Percentiles rank a stretch among this genome's conserved stretches.
These are phyloP conservation scores for Voacanga thouarsii DNA, from an alignment of 257 asterid species.

Conservation along the genomic window DNA sequence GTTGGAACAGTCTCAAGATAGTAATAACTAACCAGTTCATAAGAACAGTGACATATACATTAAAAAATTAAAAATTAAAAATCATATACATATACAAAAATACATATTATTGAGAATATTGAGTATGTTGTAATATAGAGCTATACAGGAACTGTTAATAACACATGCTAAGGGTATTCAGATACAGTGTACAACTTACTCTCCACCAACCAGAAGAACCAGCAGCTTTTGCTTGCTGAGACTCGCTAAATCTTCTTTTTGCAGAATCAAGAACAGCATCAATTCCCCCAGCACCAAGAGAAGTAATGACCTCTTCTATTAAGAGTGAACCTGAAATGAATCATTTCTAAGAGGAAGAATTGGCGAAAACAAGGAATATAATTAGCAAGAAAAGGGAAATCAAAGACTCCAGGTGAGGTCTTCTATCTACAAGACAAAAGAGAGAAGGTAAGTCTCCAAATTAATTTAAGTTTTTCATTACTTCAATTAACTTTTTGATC, in stretches of 20 bases:
- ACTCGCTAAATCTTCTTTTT: constrained; percentile 71
- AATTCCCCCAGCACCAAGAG: constrained; percentile 67
- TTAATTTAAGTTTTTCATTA: not conserved
- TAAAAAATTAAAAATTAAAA: not conserved
- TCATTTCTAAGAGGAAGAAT: not conserved
- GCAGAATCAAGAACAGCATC: constrained; percentile 79
- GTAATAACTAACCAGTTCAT: not conserved
- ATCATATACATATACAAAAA: not conserved
- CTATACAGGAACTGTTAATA: not conserved
- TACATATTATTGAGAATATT: not conserved
- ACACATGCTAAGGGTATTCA: not conserved
- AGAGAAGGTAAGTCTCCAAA: not conserved
- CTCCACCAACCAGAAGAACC: constrained; percentile 90
- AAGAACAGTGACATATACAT: not conserved
- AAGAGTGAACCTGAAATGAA: constrained; percentile 67
- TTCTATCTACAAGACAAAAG: not conserved
- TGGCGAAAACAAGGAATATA: not conserved
- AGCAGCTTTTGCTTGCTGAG: constrained; percentile 70
- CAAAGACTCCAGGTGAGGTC: not conserved
- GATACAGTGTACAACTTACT: constrained; percentile 49
- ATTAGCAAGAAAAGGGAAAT: not conserved
- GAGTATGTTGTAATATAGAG: not conserved
- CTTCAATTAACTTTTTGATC: not conserved
- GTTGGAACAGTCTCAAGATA: not conserved
- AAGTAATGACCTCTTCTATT: constrained; percentile 70